phyloP scores from a whole-genome alignment of 768 basidiomycete species.

The Mycena galericulata region DNA sequence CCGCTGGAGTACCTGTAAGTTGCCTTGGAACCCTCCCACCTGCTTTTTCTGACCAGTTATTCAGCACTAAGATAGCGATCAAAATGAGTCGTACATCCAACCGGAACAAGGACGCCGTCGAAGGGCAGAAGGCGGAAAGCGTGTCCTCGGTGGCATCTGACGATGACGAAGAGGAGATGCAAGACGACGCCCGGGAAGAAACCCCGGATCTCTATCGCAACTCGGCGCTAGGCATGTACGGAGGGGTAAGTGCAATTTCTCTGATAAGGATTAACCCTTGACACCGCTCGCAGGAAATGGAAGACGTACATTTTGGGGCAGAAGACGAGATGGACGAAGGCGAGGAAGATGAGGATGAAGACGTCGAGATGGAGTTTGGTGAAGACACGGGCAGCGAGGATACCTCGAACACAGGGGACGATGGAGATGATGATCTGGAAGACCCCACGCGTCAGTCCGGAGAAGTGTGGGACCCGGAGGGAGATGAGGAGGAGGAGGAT shows the following conservation, averaged over 20 bases:
- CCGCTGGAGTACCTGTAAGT: slow-evolving; percentile 92
- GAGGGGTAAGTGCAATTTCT: slow-evolving; percentile 69
- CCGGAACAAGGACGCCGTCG: slow-evolving; percentile 69
- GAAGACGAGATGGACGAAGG: slow-evolving; percentile 88
- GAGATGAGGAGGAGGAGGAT: slow-evolving; percentile 80
- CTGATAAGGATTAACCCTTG: neutral
- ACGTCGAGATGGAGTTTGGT: slow-evolving; percentile 89
- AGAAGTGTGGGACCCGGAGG: slow-evolving; percentile 74
- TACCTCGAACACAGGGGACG: slow-evolving; percentile 81
- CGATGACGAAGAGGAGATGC: slow-evolving; percentile 70
- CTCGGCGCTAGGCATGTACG: slow-evolving; percentile 96
- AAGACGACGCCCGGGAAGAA: slow-evolving; percentile 73
- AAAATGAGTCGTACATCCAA: slow-evolving; percentile 91
- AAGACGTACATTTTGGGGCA: slow-evolving; percentile 74
- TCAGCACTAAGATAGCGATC: slow-evolving; percentile 95
- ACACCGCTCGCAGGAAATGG: slow-evolving; percentile 78
- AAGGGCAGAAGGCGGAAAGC: slow-evolving; percentile 59
- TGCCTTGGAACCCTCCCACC: neutral
- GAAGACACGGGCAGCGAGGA: slow-evolving; percentile 88
- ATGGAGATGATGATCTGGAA: slow-evolving; percentile 71
- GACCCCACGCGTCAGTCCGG: slow-evolving; percentile 68
- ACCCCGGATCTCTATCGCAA: slow-evolving; percentile 96
- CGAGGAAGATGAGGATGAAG: slow-evolving; percentile 84
- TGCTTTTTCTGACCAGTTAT: slow-evolving; percentile 32
- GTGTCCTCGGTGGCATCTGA: slow-evolving; percentile 64